Base-by-base conservation (phyloP, 106 monocot species). In the Allium cepa region DNA sequence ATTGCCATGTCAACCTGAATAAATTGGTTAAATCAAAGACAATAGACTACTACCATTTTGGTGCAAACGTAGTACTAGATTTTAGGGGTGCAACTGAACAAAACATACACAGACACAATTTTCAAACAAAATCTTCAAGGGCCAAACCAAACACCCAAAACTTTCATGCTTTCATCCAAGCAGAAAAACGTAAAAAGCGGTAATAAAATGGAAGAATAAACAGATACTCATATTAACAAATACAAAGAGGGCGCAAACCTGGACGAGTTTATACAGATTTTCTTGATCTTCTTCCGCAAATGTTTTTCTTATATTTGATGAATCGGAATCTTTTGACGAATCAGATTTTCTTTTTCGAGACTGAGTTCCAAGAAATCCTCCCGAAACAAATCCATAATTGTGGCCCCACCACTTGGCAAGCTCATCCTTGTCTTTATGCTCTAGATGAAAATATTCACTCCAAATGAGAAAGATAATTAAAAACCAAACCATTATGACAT, bases 221-320 rank as follows among this genome's bases (percentile, higher is more conserved):
- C 48, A 59, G 22, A n/a, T 15, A 4, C 3, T 5, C 5, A 36
- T 36, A 36, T 36, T 1, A 36, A 36, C 36, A 36, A 36, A 36
- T 36, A 4, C 4, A 63, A 11, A 53, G 49, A 62, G 48, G 15
- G 48, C 18, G 72, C 7, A 27, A 59, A 97, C 97, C 97, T 97
- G 97, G 13, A 97, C 97, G 66, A 89, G 92, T 28, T 97, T 97
- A 67, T 97, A 97, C 12, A 97, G 77, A 77, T 90, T 92, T 71
- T 92, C 97, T 87, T 97, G 97, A 75, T 97, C 97, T 82, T 92
- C 89, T 83, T 97, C 92, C 17, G 48, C 82, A 75, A 97, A 97
- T 53, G 75, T 51, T 36, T 75, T 78, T 36, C 80, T 74, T 57
- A 63, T 68, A 50, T 80, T 45, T 11, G 72, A 66, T 51, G 63